phyloP scores from a whole-genome alignment of 2,329 filamentous ascomycete species.

The Leptographium lundbergii region DNA sequence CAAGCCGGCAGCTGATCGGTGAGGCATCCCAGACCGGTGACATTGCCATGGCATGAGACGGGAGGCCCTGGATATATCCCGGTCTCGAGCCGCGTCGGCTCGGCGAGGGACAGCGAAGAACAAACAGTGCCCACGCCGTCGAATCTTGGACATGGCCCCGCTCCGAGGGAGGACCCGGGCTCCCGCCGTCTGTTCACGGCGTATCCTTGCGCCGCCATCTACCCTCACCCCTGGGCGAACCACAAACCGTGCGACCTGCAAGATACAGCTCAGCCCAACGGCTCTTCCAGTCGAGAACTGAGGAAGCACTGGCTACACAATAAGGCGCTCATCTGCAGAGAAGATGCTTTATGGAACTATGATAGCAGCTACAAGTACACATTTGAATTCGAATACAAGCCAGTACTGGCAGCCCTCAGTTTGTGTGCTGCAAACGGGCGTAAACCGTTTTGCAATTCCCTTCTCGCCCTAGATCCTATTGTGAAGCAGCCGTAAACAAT shows the following conservation, averaged over 20 bases:
- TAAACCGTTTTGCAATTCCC: not conserved
- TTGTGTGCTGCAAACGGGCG: not conserved
- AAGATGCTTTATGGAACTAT: not conserved
- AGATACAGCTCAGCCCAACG: not conserved
- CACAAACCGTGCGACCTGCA: not conserved
- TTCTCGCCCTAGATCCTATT: not conserved
- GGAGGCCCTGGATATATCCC: not conserved
- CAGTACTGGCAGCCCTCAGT: not conserved
- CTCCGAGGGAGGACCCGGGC: not conserved
- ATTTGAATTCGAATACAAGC: not conserved
- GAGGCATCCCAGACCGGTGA: not conserved
- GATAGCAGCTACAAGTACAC: not conserved
- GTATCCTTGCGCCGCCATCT: not conserved
- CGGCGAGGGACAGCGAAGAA: not conserved
- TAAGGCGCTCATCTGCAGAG: not conserved
- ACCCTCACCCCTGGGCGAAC: not conserved
- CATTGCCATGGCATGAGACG: slow-evolving; percentile 1
- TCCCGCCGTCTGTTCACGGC: not conserved
- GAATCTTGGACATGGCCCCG: not conserved
- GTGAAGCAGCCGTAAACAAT: not conserved
- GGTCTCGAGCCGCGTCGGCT: not conserved
- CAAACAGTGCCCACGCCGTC: not conserved
- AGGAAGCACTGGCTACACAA: not conserved
- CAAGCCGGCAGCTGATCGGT: not conserved
- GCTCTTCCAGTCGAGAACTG: not conserved